A percentile compares a stretch with the other conserved stretches of the same genome.
These are phyloP conservation scores for Saccharomycopsis sp. DNA, from an alignment of 805 yeast species.

Conservation along the genomic window DNA sequence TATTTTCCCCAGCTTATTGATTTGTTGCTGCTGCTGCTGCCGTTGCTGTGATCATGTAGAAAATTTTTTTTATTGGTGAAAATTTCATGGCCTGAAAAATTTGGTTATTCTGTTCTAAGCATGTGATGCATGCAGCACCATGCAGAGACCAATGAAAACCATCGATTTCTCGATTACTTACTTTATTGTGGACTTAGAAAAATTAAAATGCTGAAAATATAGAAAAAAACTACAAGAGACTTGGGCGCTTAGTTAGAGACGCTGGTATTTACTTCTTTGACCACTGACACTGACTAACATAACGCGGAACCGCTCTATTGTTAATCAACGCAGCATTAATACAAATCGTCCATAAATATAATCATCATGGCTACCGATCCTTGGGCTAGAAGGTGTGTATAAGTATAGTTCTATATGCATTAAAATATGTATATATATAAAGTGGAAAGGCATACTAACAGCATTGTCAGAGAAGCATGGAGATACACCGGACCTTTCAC, in stretches of 20 bases:
- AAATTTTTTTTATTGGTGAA: neutral
- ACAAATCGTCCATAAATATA: neutral
- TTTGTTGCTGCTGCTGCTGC: too few species aligned
- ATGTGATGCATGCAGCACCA: neutral
- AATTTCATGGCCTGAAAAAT: neutral
- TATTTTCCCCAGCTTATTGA: neutral
- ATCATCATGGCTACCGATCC: conserved; percentile 33
- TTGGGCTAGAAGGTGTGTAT: conserved; percentile 42
- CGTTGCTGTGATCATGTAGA: too few species aligned
- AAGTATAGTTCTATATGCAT: neutral
- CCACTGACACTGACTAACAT: neutral
- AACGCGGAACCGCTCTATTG: neutral
- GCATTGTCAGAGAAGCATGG: conserved; percentile 70
- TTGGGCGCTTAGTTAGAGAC: neutral
- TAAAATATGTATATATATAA: neutral
- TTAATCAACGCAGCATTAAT: neutral
- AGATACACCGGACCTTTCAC: conserved; percentile 80
- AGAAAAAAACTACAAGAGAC: neutral
- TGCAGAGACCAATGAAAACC: neutral
- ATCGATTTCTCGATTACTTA: neutral
- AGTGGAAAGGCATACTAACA: conserved; percentile 10
- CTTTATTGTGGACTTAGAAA: neutral
- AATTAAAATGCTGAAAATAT: neutral
- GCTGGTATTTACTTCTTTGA: neutral
- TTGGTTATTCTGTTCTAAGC: neutral